Conservation (phyloP, 305 asterid species). For the Fraxinus paxiana region DNA sequence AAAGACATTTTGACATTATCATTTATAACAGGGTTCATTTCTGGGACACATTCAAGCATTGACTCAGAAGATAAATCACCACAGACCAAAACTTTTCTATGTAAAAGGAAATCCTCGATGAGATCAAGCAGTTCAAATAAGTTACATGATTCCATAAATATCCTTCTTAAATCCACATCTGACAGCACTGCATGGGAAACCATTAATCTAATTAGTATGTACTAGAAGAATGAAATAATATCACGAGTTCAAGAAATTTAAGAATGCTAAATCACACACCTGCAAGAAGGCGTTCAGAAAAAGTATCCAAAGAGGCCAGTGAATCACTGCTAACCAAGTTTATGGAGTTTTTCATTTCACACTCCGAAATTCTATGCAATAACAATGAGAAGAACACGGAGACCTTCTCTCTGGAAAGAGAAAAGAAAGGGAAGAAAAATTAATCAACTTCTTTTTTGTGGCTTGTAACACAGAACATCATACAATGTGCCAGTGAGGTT, state of each 20-base stretch:
- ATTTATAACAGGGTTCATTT: conserved; percentile 34
- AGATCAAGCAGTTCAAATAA: conserved; percentile 52
- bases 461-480: not conserved
- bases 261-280: conserved; percentile 38
- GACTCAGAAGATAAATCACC: conserved; percentile 38
- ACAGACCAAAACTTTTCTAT: conserved; percentile 43
- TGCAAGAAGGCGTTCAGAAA: conserved; percentile 37
- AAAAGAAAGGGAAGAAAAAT: conserved; percentile 13
- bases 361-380: conserved; percentile 48
- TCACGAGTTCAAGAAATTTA: not conserved
- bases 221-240: conserved; percentile 6
- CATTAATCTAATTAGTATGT: conserved; percentile 1
- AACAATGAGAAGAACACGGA: conserved; percentile 59
- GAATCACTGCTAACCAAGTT: conserved; percentile 32
- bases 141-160: conserved; percentile 46
- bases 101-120: conserved; percentile 61
- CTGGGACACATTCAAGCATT: conserved; percentile 27
- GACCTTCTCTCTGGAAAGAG: conserved; percentile 69
- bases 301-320: conserved; percentile 39
- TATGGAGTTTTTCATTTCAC: conserved; percentile 27
- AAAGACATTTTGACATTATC: conserved; percentile 34
- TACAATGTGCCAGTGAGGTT: conserved; percentile 10
- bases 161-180: conserved; percentile 38
- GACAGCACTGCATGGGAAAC: conserved; percentile 53
- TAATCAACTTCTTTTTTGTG: conserved; percentile 15